Base-by-base conservation (phyloP, 2,329 filamentous ascomycete genomes). In the Meredithiella fracta region DNA sequence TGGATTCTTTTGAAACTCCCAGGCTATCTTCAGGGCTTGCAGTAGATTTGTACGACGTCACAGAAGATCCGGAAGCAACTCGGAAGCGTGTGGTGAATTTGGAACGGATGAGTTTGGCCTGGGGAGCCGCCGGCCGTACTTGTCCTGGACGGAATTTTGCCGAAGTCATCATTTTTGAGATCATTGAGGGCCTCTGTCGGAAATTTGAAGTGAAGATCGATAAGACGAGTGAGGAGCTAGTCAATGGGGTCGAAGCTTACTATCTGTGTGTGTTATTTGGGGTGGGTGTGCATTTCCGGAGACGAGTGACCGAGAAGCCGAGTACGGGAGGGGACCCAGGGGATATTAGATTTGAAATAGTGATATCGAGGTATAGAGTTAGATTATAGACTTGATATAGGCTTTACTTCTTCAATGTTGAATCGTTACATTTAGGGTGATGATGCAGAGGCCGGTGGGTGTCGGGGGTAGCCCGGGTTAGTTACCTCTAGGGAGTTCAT, bases 61-160 rank as follows among this genome's bases (percentile, higher is more conserved):
- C 50, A 1, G 51, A 60, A 53, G 50, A 47, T 1, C 60, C 60
- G 1, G 65, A 63, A 8, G 65, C 65, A 0, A 51, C 56, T 0
- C 66, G 38, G 15, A 15, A 29, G 67, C 25, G 61, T 58, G 11
- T 76, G 76, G 70, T 54, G 11, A 38, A 17, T 15, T 44, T 53
- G 29, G 73, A 77, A 15, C 66, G 73, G 14, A 68, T 65, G 51
- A 77, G 70, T 58, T 65, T 79, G 5, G 72, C 67, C 4, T 79
- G 73, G 72, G 75, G 75, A 2, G 74, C 73, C 1, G 73, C 75
- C 2, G 67, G 70, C 2, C 68, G 74, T 34, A 71, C 69, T 0
- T 78, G 75, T 57, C 75, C 75, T 0, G 75, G 75, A 0, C 63
- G 72, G 2, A 68, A 75, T 44, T 63, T 78, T 9, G 75, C 74